These are phyloP conservation scores for Allium cepa DNA, from an alignment of 106 monocot species.

Conservation along the genomic window DNA sequence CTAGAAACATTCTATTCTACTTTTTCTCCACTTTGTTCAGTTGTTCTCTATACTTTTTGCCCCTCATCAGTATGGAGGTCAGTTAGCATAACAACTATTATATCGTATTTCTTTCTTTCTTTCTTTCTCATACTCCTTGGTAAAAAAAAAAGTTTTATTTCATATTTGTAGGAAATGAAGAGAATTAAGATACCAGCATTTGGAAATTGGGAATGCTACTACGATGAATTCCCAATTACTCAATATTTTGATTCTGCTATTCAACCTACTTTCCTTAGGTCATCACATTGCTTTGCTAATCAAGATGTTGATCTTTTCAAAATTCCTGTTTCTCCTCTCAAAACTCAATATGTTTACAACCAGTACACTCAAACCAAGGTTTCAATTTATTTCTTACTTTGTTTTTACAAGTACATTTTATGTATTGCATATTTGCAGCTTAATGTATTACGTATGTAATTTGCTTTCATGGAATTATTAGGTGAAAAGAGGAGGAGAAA, in stretches of 20 bases:
- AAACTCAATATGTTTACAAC: neutral
- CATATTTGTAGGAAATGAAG: neutral
- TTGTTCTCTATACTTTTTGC: too few relatives aligned
- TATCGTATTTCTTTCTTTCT: too few relatives aligned
- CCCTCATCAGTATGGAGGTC: too few relatives aligned
- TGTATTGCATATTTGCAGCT: neutral
- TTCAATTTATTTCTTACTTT: neutral
- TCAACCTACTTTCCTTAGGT: constrained; percentile 17
- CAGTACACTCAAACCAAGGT: neutral
- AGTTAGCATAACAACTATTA: too few relatives aligned
- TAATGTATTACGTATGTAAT: neutral
- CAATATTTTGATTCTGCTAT: constrained; percentile 34
- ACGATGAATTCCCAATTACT: constrained; percentile 19
- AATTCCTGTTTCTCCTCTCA: constrained; percentile 5
- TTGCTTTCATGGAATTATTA: neutral
- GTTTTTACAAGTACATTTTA: neutral
- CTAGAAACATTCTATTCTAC: too few relatives aligned
- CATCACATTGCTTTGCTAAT: neutral
- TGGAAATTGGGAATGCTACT: neutral
- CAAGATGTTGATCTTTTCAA: constrained; percentile 14
- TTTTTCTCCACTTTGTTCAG: too few relatives aligned
- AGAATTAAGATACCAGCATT: neutral
- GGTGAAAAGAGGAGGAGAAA: neutral
- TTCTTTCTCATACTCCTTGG: too few relatives aligned
- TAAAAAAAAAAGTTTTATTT: too few relatives aligned